Conservation (phyloP, 139 green algal species). For the Coccomyxa sp. region DNA sequence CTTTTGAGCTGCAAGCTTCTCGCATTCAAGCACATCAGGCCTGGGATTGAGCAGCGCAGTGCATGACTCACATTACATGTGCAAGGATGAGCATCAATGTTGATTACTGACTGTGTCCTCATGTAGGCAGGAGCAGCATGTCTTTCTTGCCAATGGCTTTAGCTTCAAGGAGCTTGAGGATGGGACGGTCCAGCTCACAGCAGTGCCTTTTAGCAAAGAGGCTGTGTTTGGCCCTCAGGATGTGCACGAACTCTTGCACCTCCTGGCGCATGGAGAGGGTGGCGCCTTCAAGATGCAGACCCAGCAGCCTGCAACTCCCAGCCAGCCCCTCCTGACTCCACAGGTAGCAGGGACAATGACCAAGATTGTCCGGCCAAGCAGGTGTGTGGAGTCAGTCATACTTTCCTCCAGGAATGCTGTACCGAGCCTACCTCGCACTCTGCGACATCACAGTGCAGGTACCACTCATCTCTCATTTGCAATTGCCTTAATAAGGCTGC, state of each 20-base stretch:
- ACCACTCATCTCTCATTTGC: not conserved
- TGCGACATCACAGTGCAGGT: not conserved
- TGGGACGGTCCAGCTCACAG: conserved; percentile 42
- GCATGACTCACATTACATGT: not conserved
- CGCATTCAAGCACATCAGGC: not conserved
- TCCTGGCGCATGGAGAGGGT: conserved; percentile 23
- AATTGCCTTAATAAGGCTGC: too few relatives aligned
- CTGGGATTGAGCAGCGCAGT: not conserved
- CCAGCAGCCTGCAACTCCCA: not conserved
- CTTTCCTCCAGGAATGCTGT: not conserved
- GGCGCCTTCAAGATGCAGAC: not conserved
- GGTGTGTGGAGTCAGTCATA: too few relatives aligned
- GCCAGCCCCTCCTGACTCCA: not conserved
- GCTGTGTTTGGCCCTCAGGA: conserved; percentile 58
- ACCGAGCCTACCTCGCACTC: not conserved
- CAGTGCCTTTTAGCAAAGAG: conserved; percentile 64
- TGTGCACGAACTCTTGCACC: conserved; percentile 54
- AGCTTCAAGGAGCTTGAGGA: conserved; percentile 67
- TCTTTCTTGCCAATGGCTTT: conserved; percentile 88
- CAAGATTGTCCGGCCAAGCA: not conserved
- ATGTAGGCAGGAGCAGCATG: conserved; percentile 56
- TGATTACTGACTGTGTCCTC: too few relatives aligned
- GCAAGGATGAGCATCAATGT: not conserved
- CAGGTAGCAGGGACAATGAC: too few relatives aligned
- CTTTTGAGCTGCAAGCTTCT: not conserved